phyloP scores from a whole-genome alignment of 192 early-diverging fungal species.

The Tieghemiomyces parasiticus region DNA sequence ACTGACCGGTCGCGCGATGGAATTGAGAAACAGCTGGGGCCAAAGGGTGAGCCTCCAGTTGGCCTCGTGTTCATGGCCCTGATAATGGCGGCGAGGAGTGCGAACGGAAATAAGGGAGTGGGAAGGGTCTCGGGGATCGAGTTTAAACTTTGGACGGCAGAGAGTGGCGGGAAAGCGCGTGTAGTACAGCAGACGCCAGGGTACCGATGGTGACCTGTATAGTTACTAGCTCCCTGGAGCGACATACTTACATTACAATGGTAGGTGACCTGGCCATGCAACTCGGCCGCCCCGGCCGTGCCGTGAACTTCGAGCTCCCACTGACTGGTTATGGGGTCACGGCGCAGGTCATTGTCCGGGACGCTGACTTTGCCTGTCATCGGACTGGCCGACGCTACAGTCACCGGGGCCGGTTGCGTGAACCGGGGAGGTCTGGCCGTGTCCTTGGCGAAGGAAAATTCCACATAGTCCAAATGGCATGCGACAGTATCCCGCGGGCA shows the following conservation, averaged over 20 bases:
- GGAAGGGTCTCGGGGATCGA: too few species aligned
- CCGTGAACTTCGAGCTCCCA: constrained; percentile 8
- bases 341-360: neutral
- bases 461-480: neutral
- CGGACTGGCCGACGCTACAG: neutral
- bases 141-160: too few species aligned
- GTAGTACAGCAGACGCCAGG: too few species aligned
- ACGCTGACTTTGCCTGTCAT: neutral
- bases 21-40: neutral
- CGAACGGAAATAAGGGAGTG: too few species aligned
- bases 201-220: too few species aligned
- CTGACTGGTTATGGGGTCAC: neutral
- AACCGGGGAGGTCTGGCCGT: neutral
- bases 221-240: too few species aligned
- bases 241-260: too few species aligned
- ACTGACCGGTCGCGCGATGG: neutral
- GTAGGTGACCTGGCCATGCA: neutral
- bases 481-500: too few species aligned
- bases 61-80: neutral
- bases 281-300: neutral
- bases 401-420: constrained; percentile 2
- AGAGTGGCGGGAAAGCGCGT: too few species aligned
- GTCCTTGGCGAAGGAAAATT: neutral
- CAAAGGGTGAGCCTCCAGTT: neutral
- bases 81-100: too few species aligned